These are phyloP conservation scores for Trichophyton schoenleinii DNA, from an alignment of 2,329 filamentous ascomycete genomes.

Conservation along the genomic window DNA sequence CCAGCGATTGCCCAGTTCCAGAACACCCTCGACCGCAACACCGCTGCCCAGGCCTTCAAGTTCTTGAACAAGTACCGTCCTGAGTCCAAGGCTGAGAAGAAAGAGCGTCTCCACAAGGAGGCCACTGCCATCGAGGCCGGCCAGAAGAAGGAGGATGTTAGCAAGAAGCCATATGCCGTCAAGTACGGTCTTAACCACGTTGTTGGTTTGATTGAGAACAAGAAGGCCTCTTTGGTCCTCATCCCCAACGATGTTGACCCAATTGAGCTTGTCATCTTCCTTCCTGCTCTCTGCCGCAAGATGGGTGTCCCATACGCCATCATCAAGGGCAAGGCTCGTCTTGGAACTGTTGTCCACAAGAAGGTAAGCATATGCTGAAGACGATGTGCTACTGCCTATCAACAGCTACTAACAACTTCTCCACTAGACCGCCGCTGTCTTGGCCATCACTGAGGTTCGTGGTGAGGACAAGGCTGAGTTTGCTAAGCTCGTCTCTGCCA, in stretches of 20 bases:
- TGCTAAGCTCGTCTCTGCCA: slow-evolving; percentile 84
- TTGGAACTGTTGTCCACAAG: slow-evolving; percentile 99
- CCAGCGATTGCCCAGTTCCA: slow-evolving; percentile 96
- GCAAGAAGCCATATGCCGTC: slow-evolving; percentile 98
- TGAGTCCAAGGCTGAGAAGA: slow-evolving; percentile 99
- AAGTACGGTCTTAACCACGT: slow-evolving; percentile 99
- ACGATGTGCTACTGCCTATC: not conserved
- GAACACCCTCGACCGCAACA: slow-evolving; percentile 92
- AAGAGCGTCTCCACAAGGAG: slow-evolving; percentile 97
- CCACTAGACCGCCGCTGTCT: slow-evolving; percentile 77
- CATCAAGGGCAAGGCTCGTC: slow-evolving; percentile 98
- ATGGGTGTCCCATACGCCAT: slow-evolving; percentile 99
- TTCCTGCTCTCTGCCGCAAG: slow-evolving; percentile 98
- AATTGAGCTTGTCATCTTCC: slow-evolving; percentile 98
- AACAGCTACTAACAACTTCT: slow-evolving; percentile 17
- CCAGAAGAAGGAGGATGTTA: slow-evolving; percentile 99
- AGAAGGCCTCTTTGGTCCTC: slow-evolving; percentile 96
- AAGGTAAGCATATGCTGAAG: slow-evolving; percentile 50
- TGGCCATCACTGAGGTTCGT: slow-evolving; percentile 92
- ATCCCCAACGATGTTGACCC: slow-evolving; percentile 99
- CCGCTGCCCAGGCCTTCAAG: slow-evolving; percentile 94
- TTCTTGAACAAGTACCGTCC: slow-evolving; percentile 99
- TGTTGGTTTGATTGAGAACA: slow-evolving; percentile 93
- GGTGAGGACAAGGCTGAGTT: slow-evolving; percentile 97
- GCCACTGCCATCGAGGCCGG: slow-evolving; percentile 94